These are phyloP conservation scores for Vanrija humicola DNA, from an alignment of 1,284 basidiomycete species.

Conservation along the genomic window DNA sequence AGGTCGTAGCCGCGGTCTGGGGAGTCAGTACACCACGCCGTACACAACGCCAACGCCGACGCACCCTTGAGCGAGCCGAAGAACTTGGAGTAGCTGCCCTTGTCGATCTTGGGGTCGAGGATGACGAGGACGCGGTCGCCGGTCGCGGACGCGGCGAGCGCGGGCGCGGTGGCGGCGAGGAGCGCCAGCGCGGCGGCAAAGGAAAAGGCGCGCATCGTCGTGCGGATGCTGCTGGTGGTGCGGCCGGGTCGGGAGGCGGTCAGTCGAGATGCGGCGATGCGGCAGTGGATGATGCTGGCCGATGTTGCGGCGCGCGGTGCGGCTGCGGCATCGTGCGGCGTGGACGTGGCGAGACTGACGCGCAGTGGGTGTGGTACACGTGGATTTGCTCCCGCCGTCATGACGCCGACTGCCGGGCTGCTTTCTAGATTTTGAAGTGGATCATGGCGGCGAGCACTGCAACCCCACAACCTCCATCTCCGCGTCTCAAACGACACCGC, in stretches of 20 bases:
- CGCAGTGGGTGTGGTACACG: too few species aligned
- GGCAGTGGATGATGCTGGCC: neutral
- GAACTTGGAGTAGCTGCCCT: constrained; percentile 71
- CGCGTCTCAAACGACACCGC: neutral
- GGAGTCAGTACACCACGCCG: neutral
- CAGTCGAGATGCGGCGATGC: neutral
- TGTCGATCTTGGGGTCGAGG: constrained; percentile 64
- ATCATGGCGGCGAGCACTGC: neutral
- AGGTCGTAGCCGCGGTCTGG: constrained; percentile 72
- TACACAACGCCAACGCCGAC: constrained; percentile 9
- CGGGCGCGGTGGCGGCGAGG: constrained; percentile 2
- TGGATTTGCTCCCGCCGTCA: too few species aligned
- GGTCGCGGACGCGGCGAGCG: constrained; percentile 59
- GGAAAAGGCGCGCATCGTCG: constrained; percentile 6
- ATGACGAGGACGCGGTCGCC: constrained; percentile 80
- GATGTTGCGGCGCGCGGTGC: too few species aligned
- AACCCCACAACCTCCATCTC: neutral
- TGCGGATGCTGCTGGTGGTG: neutral
- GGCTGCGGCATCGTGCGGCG: too few species aligned
- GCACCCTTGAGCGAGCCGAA: constrained; percentile 71
- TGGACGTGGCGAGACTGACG: too few species aligned
- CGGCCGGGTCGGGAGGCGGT: neutral
- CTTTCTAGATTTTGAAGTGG: neutral
- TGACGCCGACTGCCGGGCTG: neutral
- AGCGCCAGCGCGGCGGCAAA: constrained; percentile 4